Evolutionary conservation across 768 basidiomycete species (phyloP), one percentile per base, ranked within the genome.

Genomic region (Rubroboletus pulcherrimus): DNA sequence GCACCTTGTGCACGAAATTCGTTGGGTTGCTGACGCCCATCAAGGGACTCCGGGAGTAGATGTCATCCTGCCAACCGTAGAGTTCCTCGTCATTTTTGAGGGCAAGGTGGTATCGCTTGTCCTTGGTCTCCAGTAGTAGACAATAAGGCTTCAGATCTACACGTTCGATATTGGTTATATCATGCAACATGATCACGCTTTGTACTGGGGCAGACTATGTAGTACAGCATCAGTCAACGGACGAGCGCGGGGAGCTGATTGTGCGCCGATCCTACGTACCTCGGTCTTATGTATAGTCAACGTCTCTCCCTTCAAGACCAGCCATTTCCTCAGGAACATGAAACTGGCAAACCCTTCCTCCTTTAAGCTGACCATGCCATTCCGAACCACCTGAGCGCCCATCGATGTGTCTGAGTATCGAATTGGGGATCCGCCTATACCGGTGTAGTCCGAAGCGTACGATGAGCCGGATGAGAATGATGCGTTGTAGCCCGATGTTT

Each of bases 21-120:
- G 95, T 98, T 0, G 96, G 96, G 62, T 89, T 89, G 70, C 87
- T 88, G 42, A 95, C 91, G 29, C 96, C 93, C 86, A 95, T 91
- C 47, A 94, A 77, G 3, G 95, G 93, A 65, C 90, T 92, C 45
- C 93, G 83, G 6, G 83, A 84, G 73, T 98, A 98, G 57, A 99
- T 87, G 68, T 97, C 95, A 67, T 99, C 96, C 71, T 95, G 91
- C 95, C 95, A 98, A 17, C 87, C 86, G 65, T 99, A 99, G n/a
- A 99, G 80, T 66, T 99, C 96, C 62, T 95, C 93, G 67, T 99
- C 95, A 60, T 79, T 91, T 76, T 95, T 97, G 59, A 97, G 76
- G 2, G 91, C 84, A 47, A 95, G 74, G 67, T 81, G 88, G 66
- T 83, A 87, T 38, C 87, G 84, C 69, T 89, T 91, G 54, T 93